phyloP scores from a whole-genome alignment of 2,329 filamentous ascomycete genomes.

The Zymoseptoria ardabiliae region DNA sequence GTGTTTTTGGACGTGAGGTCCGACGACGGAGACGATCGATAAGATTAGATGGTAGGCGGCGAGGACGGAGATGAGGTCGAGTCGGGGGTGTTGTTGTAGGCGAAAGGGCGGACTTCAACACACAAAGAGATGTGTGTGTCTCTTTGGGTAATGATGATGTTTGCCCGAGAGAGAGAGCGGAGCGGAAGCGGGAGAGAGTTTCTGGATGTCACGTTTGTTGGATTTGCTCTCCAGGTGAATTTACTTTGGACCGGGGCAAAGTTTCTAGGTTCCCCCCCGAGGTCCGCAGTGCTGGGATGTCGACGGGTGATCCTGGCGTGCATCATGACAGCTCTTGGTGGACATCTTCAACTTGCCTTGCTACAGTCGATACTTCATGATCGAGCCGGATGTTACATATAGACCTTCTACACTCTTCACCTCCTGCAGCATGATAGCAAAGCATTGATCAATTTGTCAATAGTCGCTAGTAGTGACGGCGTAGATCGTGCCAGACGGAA shows the following conservation, averaged over 20 bases:
- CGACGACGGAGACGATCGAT: not conserved
- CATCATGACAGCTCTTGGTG: not conserved
- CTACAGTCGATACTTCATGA: too few species aligned
- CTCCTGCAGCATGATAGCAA: not conserved
- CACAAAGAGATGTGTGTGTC: not conserved
- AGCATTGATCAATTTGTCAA: not conserved
- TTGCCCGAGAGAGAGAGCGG: not conserved
- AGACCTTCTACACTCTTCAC: not conserved
- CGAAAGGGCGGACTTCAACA: not conserved
- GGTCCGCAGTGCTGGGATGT: not conserved
- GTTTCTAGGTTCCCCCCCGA: not conserved
- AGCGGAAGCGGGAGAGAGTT: not conserved
- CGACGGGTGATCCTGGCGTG: not conserved
- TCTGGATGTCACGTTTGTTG: not conserved
- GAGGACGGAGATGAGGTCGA: not conserved
- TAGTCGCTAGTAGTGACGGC: not conserved
- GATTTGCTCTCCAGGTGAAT: not conserved
- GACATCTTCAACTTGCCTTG: too few species aligned
- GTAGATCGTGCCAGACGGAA: not conserved
- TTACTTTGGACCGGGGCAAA: not conserved
- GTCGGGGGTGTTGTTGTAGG: not conserved
- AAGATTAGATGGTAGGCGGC: not conserved
- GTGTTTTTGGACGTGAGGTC: not conserved
- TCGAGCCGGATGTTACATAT: too few species aligned
- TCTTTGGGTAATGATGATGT: not conserved